Evolutionary conservation across 495 filamentous ascomycete species (phyloP).

Genomic region (Cercophora scortea): DNA sequence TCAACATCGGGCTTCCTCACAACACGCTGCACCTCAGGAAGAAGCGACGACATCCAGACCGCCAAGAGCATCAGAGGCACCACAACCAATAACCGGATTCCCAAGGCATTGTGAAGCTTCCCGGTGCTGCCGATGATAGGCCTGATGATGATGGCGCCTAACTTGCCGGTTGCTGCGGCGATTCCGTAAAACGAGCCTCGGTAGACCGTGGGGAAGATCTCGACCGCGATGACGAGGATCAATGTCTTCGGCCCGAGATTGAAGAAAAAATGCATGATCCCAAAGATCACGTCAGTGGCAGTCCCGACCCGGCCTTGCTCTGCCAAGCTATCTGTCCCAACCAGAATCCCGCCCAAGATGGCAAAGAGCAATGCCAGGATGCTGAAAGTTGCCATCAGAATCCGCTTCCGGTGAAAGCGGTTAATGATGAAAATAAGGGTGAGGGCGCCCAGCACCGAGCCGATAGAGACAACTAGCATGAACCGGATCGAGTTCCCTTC

Average conservation of each 20-base stretch:
- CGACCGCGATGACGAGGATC: conserved; percentile 43
- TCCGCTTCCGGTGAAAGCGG: conserved; percentile 17
- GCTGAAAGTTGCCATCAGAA: conserved; percentile 19
- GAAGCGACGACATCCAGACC: neutral
- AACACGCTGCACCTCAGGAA: neutral
- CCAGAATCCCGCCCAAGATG: conserved; percentile 17
- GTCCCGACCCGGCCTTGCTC: neutral
- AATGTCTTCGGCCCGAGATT: conserved; percentile 33
- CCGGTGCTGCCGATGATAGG: conserved; percentile 32
- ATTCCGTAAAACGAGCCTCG: conserved; percentile 50
- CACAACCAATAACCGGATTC: conserved; percentile 4
- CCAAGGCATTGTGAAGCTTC: neutral
- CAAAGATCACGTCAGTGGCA: conserved; percentile 19
- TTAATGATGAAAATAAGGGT: conserved; percentile 22
- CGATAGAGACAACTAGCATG: conserved; percentile 25
- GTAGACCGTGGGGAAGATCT: conserved; percentile 55
- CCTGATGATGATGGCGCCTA: conserved; percentile 52
- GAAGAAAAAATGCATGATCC: conserved; percentile 32
- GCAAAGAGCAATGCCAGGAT: conserved; percentile 20
- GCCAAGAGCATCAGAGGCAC: neutral
- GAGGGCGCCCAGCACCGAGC: conserved; percentile 23
- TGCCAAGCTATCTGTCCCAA: neutral
- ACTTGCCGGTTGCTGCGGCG: conserved; percentile 47
- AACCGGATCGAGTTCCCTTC: conserved; percentile 11
- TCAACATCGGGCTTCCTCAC: neutral